Base-by-base conservation (phyloP, 2,329 filamentous ascomycete species). In the Lasiodiplodia sp. region DNA sequence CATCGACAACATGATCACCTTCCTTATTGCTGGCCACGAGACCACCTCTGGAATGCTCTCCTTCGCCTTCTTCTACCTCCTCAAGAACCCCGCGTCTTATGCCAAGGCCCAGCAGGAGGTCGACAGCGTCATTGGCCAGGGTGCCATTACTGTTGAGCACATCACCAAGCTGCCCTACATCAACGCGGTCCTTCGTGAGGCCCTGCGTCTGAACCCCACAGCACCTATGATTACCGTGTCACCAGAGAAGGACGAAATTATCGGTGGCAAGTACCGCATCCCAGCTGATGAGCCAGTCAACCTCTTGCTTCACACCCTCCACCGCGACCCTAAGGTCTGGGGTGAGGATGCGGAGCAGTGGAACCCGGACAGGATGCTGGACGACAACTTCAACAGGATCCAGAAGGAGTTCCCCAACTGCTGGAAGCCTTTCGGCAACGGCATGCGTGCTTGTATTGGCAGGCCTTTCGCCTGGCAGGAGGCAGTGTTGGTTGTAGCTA, bases 1-100 rank as follows among this genome's bases (percentile, higher is more conserved):
- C 60, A 84, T 90, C 58, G 88, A 91, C 76, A 90, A 92, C 75
- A 88, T 92, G 71, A 86, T 91, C 66, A 86, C 86, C 2, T 91
- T 92, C 82, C 85, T 91, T 51, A 88, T 89, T 64, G 87, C 78
- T 81, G 73, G 74, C 86, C 70, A 80, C 77, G 70, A 81, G 78
- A 79, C 78, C 0, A 80, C 78, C 4, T 79, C 78, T 14, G 78
- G 78, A 4, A 68, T 79, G 2, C 69, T 80, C 7, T 80, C 78
- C 0, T 82, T 82, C 8, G 78, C 80, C 10, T 83, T 88, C 69
- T 84, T 85, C 71, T 82, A 86, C 63, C 79, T 89, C 2, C 71
- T 85, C 1, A 83, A 84, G 76, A 86, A 86, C 73, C 86, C 86
- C 0, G 75, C 80, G 0, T 81, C 79, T 0, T 77, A 87, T n/a